These are phyloP conservation scores for Gynochthodes officinalis DNA, from an alignment of 257 asterid genomes.

Conservation along the genomic window DNA sequence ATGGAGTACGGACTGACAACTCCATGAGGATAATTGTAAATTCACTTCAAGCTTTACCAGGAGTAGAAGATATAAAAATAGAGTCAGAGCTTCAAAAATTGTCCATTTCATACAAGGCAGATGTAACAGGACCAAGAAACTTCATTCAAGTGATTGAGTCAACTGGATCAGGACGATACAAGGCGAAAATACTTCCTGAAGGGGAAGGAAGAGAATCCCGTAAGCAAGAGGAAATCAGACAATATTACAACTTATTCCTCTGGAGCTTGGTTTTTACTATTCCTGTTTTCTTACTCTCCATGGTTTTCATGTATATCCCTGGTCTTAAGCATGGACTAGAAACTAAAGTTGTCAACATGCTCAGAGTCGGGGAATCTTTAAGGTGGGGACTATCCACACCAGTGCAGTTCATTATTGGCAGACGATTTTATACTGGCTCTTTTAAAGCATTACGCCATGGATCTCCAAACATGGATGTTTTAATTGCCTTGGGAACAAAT, in stretches of 20 bases:
- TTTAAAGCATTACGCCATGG: conserved; percentile 39
- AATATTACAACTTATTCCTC: conserved; percentile 29
- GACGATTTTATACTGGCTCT: conserved; percentile 39
- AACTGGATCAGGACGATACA: conserved; percentile 35
- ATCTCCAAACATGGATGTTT: conserved; percentile 46
- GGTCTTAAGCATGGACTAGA: conserved; percentile 36
- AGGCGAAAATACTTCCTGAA: conserved; percentile 38
- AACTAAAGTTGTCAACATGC: conserved; percentile 37
- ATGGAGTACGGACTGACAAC: conserved; percentile 25
- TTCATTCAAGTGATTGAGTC: conserved; percentile 35
- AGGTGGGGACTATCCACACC: conserved; percentile 42
- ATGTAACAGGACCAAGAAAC: conserved; percentile 38
- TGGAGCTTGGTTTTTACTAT: conserved; percentile 43
- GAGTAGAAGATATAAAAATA: conserved; percentile 28
- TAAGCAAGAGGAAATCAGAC: conserved; percentile 31
- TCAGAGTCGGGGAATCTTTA: conserved; percentile 32
- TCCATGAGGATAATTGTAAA: conserved; percentile 28
- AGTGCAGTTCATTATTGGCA: conserved; percentile 41
- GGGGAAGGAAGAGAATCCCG: conserved; percentile 25
- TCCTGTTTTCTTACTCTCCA: conserved; percentile 39
- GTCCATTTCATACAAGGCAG: conserved; percentile 34
- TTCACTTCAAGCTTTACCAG: conserved; percentile 35
- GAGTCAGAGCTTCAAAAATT: conserved; percentile 29
- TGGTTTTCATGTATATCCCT: conserved; percentile 45
- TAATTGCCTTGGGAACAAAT: conserved; percentile 48